phyloP scores from a whole-genome alignment of 2,329 filamentous ascomycete species.

The Apiospora marii region DNA sequence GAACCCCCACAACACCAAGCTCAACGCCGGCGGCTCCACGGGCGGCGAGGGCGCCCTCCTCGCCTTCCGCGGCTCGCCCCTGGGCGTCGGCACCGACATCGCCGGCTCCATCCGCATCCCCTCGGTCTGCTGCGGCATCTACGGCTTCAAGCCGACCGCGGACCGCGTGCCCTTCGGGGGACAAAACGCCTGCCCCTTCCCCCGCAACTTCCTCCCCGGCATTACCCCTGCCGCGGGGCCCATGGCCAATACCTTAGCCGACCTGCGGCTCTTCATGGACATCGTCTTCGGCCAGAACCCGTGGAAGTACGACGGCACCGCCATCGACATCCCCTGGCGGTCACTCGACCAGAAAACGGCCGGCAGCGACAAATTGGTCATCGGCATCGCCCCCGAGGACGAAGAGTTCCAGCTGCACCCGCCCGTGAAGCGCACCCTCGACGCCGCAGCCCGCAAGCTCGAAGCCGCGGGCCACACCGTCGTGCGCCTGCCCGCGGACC shows the following conservation, averaged over 20 bases:
- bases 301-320: constrained; percentile 54
- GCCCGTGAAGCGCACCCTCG: constrained; percentile 54
- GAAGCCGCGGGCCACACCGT: constrained; percentile 54
- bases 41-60: constrained; percentile 41
- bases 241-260: constrained; percentile 49
- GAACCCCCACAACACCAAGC: constrained; percentile 46
- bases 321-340: constrained; percentile 55
- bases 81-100: constrained; percentile 36
- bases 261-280: constrained; percentile 50
- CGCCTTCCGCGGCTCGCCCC: constrained; percentile 30
- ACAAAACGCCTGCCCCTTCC: constrained; percentile 11
- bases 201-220: constrained; percentile 30
- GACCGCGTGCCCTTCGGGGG: constrained; percentile 13
- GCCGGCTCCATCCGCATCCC: constrained; percentile 43
- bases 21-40: constrained; percentile 46
- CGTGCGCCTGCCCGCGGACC: constrained; percentile 42
- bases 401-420: constrained; percentile 58
- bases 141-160: constrained; percentile 41
- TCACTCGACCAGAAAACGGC: not conserved
- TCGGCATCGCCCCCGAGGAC: constrained; percentile 59
- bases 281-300: constrained; percentile 47
- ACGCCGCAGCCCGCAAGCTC: constrained; percentile 48
- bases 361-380: constrained; percentile 43
- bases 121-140: constrained; percentile 40
- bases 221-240: constrained; percentile 52